Conservation (phyloP, 1,139 yeast species). For the Pneumocystis canis region DNA sequence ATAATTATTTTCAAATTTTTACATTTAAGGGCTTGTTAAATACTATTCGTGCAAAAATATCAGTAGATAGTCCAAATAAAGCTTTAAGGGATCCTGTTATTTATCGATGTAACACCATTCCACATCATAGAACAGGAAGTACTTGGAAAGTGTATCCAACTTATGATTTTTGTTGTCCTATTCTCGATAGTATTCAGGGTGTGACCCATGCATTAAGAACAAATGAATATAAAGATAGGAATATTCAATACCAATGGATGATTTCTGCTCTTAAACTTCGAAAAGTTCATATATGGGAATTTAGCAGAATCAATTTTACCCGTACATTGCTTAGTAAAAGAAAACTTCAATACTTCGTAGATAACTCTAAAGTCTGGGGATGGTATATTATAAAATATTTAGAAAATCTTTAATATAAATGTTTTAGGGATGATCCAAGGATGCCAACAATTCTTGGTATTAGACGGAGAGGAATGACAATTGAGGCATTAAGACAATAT, state of each 20-base stretch:
- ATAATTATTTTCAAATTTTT: background rate
- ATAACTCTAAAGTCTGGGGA: slow-evolving; percentile 64
- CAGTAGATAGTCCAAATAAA: slow-evolving; percentile 77
- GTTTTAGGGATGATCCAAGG: slow-evolving; percentile 67
- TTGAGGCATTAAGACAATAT: slow-evolving; percentile 87
- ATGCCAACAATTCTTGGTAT: slow-evolving; percentile 91
- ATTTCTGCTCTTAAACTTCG: slow-evolving; percentile 63
- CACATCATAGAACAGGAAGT: slow-evolving; percentile 90
- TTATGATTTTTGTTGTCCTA: slow-evolving; percentile 94
- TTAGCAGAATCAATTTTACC: slow-evolving; percentile 88
- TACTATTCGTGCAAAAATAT: slow-evolving; percentile 91
- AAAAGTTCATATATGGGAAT: slow-evolving; percentile 93
- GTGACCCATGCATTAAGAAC: slow-evolving; percentile 96
- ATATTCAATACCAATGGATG: slow-evolving; percentile 96
- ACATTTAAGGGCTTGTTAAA: slow-evolving; percentile 49
- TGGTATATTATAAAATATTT: slow-evolving; percentile 33
- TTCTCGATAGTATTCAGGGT: slow-evolving; percentile 88
- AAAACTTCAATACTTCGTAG: slow-evolving; percentile 96
- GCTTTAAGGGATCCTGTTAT: slow-evolving; percentile 93
- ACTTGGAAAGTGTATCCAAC: slow-evolving; percentile 93
- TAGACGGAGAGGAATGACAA: slow-evolving; percentile 98
- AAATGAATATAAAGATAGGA: slow-evolving; percentile 94
- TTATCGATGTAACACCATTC: slow-evolving; percentile 88
- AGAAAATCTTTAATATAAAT: background rate
- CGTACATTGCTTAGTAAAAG: slow-evolving; percentile 90